Percentiles rank a stretch among this genome's conserved stretches.
These are phyloP conservation scores for Tricholoma furcatifolium DNA, from an alignment of 768 basidiomycete genomes.

Conservation along the genomic window DNA sequence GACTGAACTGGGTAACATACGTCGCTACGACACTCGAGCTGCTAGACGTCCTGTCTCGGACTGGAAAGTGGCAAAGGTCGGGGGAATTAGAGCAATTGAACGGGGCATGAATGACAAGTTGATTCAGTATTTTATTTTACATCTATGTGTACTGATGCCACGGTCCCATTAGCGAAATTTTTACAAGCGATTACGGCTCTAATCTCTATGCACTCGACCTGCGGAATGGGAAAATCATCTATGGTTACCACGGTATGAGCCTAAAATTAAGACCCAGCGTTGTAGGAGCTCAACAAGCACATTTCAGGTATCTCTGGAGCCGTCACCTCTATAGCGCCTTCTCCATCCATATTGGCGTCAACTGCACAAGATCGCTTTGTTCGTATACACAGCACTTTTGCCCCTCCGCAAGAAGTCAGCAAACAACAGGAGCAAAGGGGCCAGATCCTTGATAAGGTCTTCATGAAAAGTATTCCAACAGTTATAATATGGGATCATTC, in stretches of 20 bases:
- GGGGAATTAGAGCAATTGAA: slow-evolving; percentile 60
- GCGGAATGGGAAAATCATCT: slow-evolving; percentile 62
- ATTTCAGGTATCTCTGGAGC: slow-evolving; percentile 66
- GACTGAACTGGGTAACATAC: slow-evolving; percentile 70
- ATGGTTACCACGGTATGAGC: slow-evolving; percentile 63
- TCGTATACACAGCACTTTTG: slow-evolving; percentile 62
- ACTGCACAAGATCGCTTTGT: slow-evolving; percentile 67
- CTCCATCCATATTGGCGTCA: slow-evolving; percentile 56
- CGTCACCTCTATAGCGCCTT: slow-evolving; percentile 59
- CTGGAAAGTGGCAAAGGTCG: slow-evolving; percentile 62
- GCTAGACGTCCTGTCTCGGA: slow-evolving; percentile 66
- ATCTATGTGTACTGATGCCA: slow-evolving; percentile 3
- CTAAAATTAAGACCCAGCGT: neutral
- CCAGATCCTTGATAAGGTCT: slow-evolving; percentile 60
- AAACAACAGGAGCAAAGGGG: slow-evolving; percentile 58
- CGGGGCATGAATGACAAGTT: slow-evolving; percentile 66
- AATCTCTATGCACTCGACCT: slow-evolving; percentile 67
- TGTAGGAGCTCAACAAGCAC: neutral
- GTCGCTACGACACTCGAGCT: slow-evolving; percentile 75
- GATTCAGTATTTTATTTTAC: slow-evolving; percentile 20
- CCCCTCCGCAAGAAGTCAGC: slow-evolving; percentile 48
- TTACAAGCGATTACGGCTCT: slow-evolving; percentile 64
- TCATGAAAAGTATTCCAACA: slow-evolving; percentile 61
- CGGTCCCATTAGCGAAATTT: slow-evolving; percentile 52
- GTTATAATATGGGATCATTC: slow-evolving; percentile 60